A percentile compares a stretch with the other conserved stretches of the same genome.
Evolutionary conservation across 306 rosid species (phyloP).

Genomic region (Prunus davidiana): DNA sequence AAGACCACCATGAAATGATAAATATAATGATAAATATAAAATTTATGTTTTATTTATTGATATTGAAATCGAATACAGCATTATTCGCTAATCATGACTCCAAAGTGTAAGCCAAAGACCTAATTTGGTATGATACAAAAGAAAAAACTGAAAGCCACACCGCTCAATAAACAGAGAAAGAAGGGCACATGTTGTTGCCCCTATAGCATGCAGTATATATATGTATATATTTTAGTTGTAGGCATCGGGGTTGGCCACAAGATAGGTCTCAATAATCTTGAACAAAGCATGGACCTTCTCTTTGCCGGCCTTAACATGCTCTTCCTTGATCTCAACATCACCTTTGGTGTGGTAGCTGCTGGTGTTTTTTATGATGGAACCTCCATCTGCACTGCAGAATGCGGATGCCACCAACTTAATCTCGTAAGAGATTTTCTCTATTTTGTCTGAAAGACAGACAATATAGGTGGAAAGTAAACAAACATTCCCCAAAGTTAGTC

Average conservation of each 20-base stretch:
- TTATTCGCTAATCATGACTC: too few relatives aligned
- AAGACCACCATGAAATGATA: not conserved
- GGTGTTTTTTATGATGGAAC: slow-evolving; percentile 31
- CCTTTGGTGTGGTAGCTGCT: slow-evolving; percentile 24
- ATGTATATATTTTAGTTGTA: slow-evolving; percentile 26
- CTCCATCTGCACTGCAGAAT: slow-evolving; percentile 14
- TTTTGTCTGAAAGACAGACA: slow-evolving; percentile 13
- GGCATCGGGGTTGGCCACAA: slow-evolving; percentile 24
- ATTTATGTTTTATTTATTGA: too few relatives aligned
- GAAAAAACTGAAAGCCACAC: too few relatives aligned
- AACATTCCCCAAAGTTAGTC: slow-evolving; percentile 26
- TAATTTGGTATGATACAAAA: not conserved
- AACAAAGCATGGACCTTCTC: slow-evolving; percentile 19
- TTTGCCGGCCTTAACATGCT: slow-evolving; percentile 25
- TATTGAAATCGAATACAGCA: too few relatives aligned
- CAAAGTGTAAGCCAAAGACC: not conserved
- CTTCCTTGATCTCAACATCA: slow-evolving; percentile 13
- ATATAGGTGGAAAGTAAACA: not conserved
- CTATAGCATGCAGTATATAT: too few relatives aligned
- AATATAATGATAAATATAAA: not conserved
- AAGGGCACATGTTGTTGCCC: too few relatives aligned
- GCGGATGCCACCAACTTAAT: slow-evolving; percentile 24
- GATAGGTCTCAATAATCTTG: slow-evolving; percentile 4
- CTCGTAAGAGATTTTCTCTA: slow-evolving; percentile 39
- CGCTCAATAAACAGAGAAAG: too few relatives aligned